phyloP scores from a whole-genome alignment of 768 basidiomycete species.

The Inosperma sp. region DNA sequence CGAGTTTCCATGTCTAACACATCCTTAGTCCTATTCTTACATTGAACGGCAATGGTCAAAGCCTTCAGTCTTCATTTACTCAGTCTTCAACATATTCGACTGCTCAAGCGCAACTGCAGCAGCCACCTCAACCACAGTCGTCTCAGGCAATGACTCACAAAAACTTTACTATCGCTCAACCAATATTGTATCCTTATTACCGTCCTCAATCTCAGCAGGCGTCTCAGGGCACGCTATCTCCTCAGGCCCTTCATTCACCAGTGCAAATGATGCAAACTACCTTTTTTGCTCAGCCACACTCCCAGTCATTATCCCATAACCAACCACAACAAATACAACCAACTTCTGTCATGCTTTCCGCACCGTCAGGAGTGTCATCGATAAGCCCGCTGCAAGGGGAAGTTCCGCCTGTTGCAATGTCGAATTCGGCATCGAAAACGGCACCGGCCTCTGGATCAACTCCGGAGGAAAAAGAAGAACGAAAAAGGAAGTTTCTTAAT shows the following conservation, averaged over 20 bases:
- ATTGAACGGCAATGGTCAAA: constrained; percentile 45
- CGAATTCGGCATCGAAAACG: constrained; percentile 12
- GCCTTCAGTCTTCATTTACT: constrained; percentile 43
- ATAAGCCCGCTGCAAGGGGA: constrained; percentile 5
- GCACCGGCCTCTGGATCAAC: constrained; percentile 27
- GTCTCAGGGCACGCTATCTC: constrained; percentile 63
- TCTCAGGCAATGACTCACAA: constrained; percentile 23
- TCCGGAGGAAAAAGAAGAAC: constrained; percentile 44
- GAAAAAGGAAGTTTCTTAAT: constrained; percentile 48
- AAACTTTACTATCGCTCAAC: constrained; percentile 23
- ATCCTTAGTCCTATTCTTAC: constrained; percentile 55
- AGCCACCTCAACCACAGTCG: constrained; percentile 33
- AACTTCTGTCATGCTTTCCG: constrained; percentile 17
- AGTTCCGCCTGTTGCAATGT: neutral
- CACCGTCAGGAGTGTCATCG: constrained; percentile 10
- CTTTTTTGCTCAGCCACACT: constrained; percentile 30
- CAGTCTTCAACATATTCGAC: constrained; percentile 38
- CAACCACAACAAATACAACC: constrained; percentile 15
- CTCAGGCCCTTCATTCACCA: constrained; percentile 63
- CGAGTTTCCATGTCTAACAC: constrained; percentile 8
- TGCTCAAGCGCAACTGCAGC: constrained; percentile 26
- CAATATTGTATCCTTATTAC: constrained; percentile 24
- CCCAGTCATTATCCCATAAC: constrained; percentile 12
- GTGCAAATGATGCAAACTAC: constrained; percentile 37
- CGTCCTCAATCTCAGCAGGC: constrained; percentile 32